Base-by-base conservation (phyloP, 2,329 filamentous ascomycete species). In the Pseudopyrenochaeta lycopersici region DNA sequence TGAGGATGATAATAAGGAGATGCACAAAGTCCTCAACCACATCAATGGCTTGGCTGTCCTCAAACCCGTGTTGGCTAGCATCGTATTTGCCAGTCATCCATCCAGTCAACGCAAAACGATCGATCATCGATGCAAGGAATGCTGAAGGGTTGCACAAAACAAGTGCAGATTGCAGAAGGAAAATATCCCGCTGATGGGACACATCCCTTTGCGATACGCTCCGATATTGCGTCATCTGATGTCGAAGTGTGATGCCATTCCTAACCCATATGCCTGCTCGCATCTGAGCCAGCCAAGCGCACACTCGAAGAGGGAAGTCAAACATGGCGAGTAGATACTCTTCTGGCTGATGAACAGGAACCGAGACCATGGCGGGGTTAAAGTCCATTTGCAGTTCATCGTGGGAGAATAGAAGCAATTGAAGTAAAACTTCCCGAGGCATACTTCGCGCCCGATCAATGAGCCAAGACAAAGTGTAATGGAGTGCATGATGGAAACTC, bases 211-310 rank as follows among this genome's bases (percentile, higher is more conserved):
- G 91, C 10, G 88, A 87, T 12, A 97, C 92, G 35, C 92, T 93
- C 14, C 92, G 88, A 73, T 99, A 99, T 15, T 93, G 95, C 46
- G 90, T 90, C 73, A 96, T 95, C 76, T 99, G 95, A 73, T 99
- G 95, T 33, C 94, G 88, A 46, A 99, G 84, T 67, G 94, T 98
- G 70, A 99, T 92, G 2, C 95, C 95, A 71, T 99, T 99, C 50
- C 95, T 88, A 59, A 99, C 94, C 95, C 96, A 99, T 88, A 98
- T 96, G 46, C 92, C 91, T 15, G 94, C 92, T 75, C 96, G 97
- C 87, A 99, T 98, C 78, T 99, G 96, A 5, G 95, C 91, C 29
- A 99, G 82, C 95, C 95, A 99, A 17, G 92, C 92, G 72, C 92
- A 97, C 0, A 98, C 93, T 46, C 96, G 86, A 3, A 99, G 81